Percentiles rank a stretch among this genome's conserved stretches.
phyloP scores from a whole-genome alignment of 108 stramenopile genomes.

The Cyclostephanos tholiformis region DNA sequence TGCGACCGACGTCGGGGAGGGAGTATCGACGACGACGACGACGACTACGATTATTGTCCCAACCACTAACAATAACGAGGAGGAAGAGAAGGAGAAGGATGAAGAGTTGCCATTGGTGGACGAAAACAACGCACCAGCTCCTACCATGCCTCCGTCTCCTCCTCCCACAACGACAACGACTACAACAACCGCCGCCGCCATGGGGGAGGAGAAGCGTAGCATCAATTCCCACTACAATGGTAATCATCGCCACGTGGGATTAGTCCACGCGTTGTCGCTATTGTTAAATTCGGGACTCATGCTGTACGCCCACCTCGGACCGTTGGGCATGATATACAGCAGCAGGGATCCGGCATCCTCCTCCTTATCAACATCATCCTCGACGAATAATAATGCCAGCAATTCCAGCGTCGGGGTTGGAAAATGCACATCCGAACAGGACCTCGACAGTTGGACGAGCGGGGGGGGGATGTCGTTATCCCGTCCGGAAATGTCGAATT shows the following conservation, averaged over 20 bases:
- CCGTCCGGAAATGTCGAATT: slow-evolving; percentile 21
- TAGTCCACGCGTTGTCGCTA: slow-evolving; percentile 39
- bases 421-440: slow-evolving; percentile 28
- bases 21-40: too few relatives aligned
- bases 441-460: slow-evolving; percentile 22
- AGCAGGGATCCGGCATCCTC: slow-evolving; percentile 31
- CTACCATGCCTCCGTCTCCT: too few relatives aligned
- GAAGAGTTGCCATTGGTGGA: too few relatives aligned
- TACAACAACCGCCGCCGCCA: too few relatives aligned
- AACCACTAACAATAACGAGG: too few relatives aligned
- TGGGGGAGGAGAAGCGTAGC: not conserved
- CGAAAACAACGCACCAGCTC: too few relatives aligned
- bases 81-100: too few relatives aligned
- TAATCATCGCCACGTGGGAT: slow-evolving; percentile 38
- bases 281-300: slow-evolving; percentile 45
- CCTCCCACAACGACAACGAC: too few relatives aligned
- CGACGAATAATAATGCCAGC: slow-evolving; percentile 3
- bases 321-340: slow-evolving; percentile 44
- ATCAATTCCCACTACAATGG: slow-evolving; percentile 44
- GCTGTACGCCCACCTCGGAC: slow-evolving; percentile 52
- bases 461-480: slow-evolving; percentile 21
- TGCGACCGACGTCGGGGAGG: too few relatives aligned
- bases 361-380: not conserved
- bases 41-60: too few relatives aligned
- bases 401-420: not conserved